phyloP scores from a whole-genome alignment of 805 yeast genomes.

The Ogataea angusta region DNA sequence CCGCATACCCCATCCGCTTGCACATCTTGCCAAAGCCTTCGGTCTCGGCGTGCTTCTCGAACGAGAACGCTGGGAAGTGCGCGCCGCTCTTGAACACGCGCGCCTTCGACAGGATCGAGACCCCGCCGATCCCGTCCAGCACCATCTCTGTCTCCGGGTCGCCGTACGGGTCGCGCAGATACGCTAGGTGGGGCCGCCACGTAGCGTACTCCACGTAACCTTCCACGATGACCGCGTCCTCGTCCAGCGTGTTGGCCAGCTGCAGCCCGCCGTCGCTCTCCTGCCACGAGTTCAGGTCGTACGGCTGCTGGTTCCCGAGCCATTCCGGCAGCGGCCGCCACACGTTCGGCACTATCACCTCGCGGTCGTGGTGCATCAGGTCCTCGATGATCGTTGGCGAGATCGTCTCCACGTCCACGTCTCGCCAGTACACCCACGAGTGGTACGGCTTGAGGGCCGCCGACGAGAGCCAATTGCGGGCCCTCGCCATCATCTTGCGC shows the following conservation, averaged over 20 bases:
- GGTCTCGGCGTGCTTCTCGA: slow-evolving; percentile 95
- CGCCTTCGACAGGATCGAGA: slow-evolving; percentile 85
- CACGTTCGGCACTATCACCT: slow-evolving; percentile 91
- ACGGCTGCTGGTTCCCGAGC: slow-evolving; percentile 82
- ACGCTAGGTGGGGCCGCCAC: slow-evolving; percentile 96
- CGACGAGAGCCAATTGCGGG: slow-evolving; percentile 89
- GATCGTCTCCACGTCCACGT: slow-evolving; percentile 92
- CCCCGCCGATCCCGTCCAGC: slow-evolving; percentile 97
- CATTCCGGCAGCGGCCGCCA: slow-evolving; percentile 90
- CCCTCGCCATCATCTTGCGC: slow-evolving; percentile 91
- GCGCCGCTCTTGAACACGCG: slow-evolving; percentile 82
- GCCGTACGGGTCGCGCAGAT: slow-evolving; percentile 91
- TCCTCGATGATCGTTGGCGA: slow-evolving; percentile 86
- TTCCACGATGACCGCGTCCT: slow-evolving; percentile 95
- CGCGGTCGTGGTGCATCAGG: slow-evolving; percentile 85
- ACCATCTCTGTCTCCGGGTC: slow-evolving; percentile 92
- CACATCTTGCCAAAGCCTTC: slow-evolving; percentile 94
- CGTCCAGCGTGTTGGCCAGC: slow-evolving; percentile 73
- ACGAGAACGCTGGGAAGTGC: slow-evolving; percentile 95
- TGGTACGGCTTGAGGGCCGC: slow-evolving; percentile 89
- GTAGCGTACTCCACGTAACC: slow-evolving; percentile 97
- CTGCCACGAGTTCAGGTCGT: slow-evolving; percentile 82
- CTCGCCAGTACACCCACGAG: slow-evolving; percentile 96
- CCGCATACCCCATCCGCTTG: slow-evolving; percentile 81
- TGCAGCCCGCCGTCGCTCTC: slow-evolving; percentile 80